Base-by-base conservation (phyloP, 2,329 filamentous ascomycete genomes). In the Lasiodiplodia hormozganensis region DNA sequence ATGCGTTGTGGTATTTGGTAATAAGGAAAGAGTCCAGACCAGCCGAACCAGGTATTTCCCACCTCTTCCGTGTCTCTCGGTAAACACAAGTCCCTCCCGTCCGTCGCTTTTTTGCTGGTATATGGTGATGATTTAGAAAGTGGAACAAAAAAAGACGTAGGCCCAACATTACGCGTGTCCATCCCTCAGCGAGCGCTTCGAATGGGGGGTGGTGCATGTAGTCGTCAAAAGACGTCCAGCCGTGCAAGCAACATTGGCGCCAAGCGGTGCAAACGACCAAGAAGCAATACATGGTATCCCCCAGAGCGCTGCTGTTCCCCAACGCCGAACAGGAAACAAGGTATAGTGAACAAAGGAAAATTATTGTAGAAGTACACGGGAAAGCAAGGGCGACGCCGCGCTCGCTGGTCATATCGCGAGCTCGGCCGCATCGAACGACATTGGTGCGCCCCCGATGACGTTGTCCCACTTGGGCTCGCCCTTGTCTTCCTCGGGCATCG, bases 401-500 rank as follows among this genome's bases (percentile, higher is more conserved):
- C 28, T 36, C 43, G n/a, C 43, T 34, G 43, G 31, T 64, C 47
- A 64, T 64, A 64, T 51, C 43, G 47, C 47, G 60, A 64, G 60
- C 25, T 64, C 60, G n/a, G 43, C 10, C 28, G 60, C 60, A 25
- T 64, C 60, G 31, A 49, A 64, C 16, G 43, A 52, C 43, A 64
- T 64, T 36, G 60, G 40, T 52, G 60, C 43, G 40, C 53, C 70
- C 53, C 69, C 71, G 21, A 73, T 70, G 38, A 90, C 87, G 76
- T 93, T 91, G 71, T 94, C 90, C 0, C 89, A 89, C 68, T 94
- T 81, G 92, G 93, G 97, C 8, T 89, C 87, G 1, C 94, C 95
- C 79, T 93, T 94, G 85, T 97, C 94, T 73, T 95, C 93, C 0
- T 92, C 89, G 0, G 91, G 95, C 5, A 94, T 91, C 70, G 85